A percentile compares a stretch with the other conserved stretches of the same genome.
Conservation (phyloP, 2,329 filamentous ascomycete genomes). For the Parascedosporium putredinis region DNA sequence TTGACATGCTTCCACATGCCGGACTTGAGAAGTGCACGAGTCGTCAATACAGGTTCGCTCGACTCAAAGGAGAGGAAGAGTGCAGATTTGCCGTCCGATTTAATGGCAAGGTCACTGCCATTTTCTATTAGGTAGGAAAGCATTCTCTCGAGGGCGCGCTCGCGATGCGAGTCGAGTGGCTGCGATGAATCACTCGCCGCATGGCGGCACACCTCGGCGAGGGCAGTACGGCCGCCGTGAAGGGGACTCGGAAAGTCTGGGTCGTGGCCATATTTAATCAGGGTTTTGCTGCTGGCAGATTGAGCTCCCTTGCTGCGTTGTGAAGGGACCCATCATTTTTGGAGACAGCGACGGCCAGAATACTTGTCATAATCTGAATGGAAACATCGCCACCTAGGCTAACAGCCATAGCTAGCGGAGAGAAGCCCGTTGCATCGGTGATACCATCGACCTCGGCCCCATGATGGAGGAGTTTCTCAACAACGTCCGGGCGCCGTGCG, state of each 20-base stretch:
- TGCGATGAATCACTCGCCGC: constrained; percentile 31
- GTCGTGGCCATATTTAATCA: constrained; percentile 50
- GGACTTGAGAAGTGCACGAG: constrained; percentile 48
- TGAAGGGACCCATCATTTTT: constrained; percentile 58
- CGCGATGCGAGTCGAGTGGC: constrained; percentile 32
- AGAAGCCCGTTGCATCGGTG: constrained; percentile 42
- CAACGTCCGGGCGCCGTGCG: constrained; percentile 43
- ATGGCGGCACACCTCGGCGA: constrained; percentile 53
- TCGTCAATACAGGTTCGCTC: constrained; percentile 41
- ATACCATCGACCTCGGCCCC: constrained; percentile 49
- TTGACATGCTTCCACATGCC: constrained; percentile 57
- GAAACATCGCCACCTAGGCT: constrained; percentile 41
- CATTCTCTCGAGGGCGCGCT: constrained; percentile 45
- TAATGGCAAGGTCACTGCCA: constrained; percentile 46
- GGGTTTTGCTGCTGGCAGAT: constrained; percentile 40
- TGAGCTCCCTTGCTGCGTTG: constrained; percentile 50
- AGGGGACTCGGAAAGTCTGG: constrained; percentile 54
- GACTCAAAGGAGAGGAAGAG: constrained; percentile 52
- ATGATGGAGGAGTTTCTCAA: constrained; percentile 43
- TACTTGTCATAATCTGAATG: constrained; percentile 40
- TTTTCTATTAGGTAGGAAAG: constrained; percentile 45
- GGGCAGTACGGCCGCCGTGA: constrained; percentile 50
- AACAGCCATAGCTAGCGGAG: constrained; percentile 50
- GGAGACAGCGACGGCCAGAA: constrained; percentile 45
- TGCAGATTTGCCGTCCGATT: constrained; percentile 46